phyloP scores from a whole-genome alignment of 176 grass and related monocot species.

The Triticum turgidum region DNA sequence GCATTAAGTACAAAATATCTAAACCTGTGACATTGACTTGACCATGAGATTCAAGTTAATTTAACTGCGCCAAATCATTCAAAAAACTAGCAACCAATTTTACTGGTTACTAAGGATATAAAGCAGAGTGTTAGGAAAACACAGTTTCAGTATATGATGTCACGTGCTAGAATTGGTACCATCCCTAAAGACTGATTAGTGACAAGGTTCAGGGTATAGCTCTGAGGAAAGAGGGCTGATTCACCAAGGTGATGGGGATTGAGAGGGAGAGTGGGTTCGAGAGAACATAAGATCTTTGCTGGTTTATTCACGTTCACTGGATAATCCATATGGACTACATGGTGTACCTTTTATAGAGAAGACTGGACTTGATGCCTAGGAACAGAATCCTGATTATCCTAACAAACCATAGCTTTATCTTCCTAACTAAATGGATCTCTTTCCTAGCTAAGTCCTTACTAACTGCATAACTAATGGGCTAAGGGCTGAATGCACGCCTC shows the following conservation, averaged over 20 bases:
- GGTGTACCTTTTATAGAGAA: slow-evolving; percentile 5
- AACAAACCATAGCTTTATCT: slow-evolving; percentile 4
- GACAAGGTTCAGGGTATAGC: neutral
- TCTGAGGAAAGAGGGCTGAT: neutral
- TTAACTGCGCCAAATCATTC: neutral
- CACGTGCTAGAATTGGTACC: neutral
- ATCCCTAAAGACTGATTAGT: neutral
- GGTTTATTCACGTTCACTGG: neutral
- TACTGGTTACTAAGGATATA: neutral
- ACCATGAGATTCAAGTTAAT: slow-evolving; percentile 6
- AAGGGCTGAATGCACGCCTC: neutral
- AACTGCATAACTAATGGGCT: neutral
- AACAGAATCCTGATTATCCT: neutral
- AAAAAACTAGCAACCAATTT: slow-evolving; percentile 20
- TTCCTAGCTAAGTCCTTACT: neutral
- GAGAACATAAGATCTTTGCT: slow-evolving; percentile 2
- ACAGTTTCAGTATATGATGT: neutral
- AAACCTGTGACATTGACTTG: neutral
- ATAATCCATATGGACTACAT: slow-evolving; percentile 3
- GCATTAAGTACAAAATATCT: neutral
- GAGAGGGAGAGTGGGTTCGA: neutral
- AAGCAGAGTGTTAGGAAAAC: neutral
- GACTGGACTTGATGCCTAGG: neutral
- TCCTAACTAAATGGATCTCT: neutral
- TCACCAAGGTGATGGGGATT: neutral